phyloP scores from a whole-genome alignment of 2,329 filamentous ascomycete species.

The Neofusicoccum ribis region DNA sequence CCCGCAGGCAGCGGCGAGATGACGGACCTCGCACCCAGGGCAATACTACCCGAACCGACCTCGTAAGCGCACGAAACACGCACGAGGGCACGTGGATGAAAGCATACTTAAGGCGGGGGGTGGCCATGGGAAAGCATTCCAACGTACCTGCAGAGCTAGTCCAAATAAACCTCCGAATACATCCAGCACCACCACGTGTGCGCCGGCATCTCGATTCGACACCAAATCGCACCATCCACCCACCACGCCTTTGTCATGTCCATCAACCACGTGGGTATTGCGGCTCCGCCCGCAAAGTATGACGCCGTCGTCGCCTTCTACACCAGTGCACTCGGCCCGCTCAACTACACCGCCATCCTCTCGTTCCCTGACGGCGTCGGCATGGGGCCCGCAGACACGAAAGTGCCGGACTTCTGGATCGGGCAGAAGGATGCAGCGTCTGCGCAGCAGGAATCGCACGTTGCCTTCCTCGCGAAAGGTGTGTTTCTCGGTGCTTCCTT shows the following conservation, averaged over 20 bases:
- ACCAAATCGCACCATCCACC: constrained; percentile 10
- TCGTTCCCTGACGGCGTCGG: constrained; percentile 24
- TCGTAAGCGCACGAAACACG: no score
- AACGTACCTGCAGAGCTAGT: no score
- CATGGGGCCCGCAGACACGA: background rate
- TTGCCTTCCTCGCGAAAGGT: background rate
- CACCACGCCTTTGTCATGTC: background rate
- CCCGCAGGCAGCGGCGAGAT: no score
- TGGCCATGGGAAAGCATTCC: no score
- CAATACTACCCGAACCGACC: no score
- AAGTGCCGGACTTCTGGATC: constrained; percentile 1
- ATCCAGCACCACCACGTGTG: no score
- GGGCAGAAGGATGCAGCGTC: background rate
- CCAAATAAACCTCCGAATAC: no score
- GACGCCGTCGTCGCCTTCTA: constrained; percentile 29
- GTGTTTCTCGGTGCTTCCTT: background rate
- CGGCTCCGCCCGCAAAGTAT: constrained; percentile 24
- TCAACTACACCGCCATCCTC: constrained; percentile 28
- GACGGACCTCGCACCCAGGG: no score
- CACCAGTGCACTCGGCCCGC: constrained; percentile 28
- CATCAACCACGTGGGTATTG: constrained; percentile 27
- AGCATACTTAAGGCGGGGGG: no score
- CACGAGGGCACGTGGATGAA: no score
- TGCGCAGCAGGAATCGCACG: background rate
- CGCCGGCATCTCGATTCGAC: constrained; percentile 21